These are phyloP conservation scores for Linnemannia schmuckeri DNA, from an alignment of 192 early-diverging fungal species.

Conservation along the genomic window DNA sequence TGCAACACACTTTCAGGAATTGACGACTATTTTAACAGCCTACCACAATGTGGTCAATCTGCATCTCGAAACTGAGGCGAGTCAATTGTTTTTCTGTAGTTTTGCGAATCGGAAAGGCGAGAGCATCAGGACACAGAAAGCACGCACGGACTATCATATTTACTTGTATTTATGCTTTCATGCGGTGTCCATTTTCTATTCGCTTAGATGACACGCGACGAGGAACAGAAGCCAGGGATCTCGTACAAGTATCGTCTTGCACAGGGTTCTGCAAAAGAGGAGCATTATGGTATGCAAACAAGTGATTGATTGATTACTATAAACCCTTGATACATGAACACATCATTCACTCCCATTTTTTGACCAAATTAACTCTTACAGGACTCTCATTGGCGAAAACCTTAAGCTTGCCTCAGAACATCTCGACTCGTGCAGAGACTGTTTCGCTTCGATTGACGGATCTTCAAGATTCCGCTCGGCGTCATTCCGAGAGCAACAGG, in stretches of 20 bases:
- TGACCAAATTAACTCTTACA: neutral
- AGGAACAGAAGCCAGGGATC: conserved; percentile 31
- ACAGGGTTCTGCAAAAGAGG: conserved; percentile 58
- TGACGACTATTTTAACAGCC: conserved; percentile 64
- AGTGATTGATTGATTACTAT: neutral
- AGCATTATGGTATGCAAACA: conserved; percentile 58
- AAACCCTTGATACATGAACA: neutral
- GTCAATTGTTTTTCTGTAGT: neutral
- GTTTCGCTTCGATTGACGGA: conserved; percentile 45
- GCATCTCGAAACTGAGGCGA: conserved; percentile 66
- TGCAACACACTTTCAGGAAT: conserved; percentile 84
- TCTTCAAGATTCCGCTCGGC: conserved; percentile 45
- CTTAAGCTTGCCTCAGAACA: conserved; percentile 38
- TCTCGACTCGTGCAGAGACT: conserved; percentile 45
- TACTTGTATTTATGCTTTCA: neutral
- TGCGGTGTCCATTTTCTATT: neutral
- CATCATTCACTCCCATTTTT: neutral
- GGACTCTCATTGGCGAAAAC: conserved; percentile 62
- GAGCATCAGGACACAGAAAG: neutral
- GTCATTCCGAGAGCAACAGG: conserved; percentile 22
- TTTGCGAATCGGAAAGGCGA: neutral
- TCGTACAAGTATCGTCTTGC: conserved; percentile 62
- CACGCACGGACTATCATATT: conserved; percentile 13
- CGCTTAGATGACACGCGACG: conserved; percentile 14
- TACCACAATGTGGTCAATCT: conserved; percentile 73